Evolutionary conservation across 2,329 filamentous ascomycete genomes (phyloP).

Genomic region (Penicillium thymicola): DNA sequence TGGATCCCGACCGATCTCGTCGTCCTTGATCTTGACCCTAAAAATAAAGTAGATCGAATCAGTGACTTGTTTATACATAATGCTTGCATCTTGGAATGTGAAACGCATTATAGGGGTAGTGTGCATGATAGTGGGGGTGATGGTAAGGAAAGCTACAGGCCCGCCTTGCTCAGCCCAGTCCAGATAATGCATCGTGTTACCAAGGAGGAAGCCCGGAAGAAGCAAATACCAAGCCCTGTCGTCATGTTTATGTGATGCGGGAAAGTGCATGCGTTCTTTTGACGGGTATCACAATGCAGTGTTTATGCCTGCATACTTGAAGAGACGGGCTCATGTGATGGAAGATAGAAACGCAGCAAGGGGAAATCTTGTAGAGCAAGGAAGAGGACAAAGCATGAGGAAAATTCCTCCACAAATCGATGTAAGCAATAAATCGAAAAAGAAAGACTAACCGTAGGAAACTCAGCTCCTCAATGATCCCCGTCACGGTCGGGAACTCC

Average conservation of each 20-base stretch:
- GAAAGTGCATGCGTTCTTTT: background rate
- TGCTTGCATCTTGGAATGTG: background rate
- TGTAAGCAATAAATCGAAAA: background rate
- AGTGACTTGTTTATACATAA: background rate
- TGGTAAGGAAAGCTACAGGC: background rate
- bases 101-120: background rate
- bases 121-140: background rate
- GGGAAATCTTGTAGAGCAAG: background rate
- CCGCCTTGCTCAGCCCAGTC: background rate
- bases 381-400: background rate
- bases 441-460: slow-evolving; percentile 63
- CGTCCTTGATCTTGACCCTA: slow-evolving; percentile 82
- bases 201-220: background rate
- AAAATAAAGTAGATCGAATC: background rate
- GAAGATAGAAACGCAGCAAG: slow-evolving; percentile 1
- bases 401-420: background rate
- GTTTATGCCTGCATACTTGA: background rate
- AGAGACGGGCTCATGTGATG: background rate
- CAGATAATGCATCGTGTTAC: background rate
- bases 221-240: background rate
- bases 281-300: slow-evolving; percentile 7
- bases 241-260: background rate
- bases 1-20: slow-evolving; percentile 74
- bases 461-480: slow-evolving; percentile 66
- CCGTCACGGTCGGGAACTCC: slow-evolving; percentile 54